Evolutionary conservation across 2,329 filamentous ascomycete species (phyloP), one percentile per base, ranked within the genome.

Genomic region (Bipolaris sorokiniana): DNA sequence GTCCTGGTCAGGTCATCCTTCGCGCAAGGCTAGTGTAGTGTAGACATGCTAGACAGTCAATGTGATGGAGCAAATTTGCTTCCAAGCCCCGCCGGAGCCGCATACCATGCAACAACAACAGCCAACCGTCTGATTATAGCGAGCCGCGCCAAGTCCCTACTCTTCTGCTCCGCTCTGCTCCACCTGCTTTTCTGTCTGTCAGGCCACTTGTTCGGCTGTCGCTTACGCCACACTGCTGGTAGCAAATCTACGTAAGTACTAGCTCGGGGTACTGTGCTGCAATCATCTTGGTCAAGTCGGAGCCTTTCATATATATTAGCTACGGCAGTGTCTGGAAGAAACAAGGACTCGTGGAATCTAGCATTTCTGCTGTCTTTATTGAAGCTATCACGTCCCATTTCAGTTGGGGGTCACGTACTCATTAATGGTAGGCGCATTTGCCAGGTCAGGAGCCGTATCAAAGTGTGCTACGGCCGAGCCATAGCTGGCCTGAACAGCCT

Each of bases 401-500:
- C 49, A 66, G 26, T 68, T 65, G 1, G 65, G 65, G 10, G 62
- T 58, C 0, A 63, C 40, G 38, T 66, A 65, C 37, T 67, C 63
- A n/a, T 66, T 62, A 5, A 69, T 49, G 1, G 51, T 61, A 0
- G 60, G 53, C 13, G 63, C 53, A 3, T 53, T 60, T 15, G 63
- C 52, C 38, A 58, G 37, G 50, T 72, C 67, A 52, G 68, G 61
- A 28, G 64, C 54, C 1, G 58, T 49, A 1, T 62, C 66, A 23
- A 68, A 69, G 13, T 56, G 48, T 5, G 11, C 45, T 7, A 36
- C 20, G 6, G 70, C 67, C 10, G 67, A 61, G 1, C 73, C 76
- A 62, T 86, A 88, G 54, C 86, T 88, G 42, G 71, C 62, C 26
- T 72, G 68, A 10, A 89, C 87, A 2, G 69, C 72, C 51, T 68